A percentile compares a stretch with the other conserved stretches of the same genome.
Conservation (phyloP, 208 protist genomes). For the Leishmania tropica region DNA sequence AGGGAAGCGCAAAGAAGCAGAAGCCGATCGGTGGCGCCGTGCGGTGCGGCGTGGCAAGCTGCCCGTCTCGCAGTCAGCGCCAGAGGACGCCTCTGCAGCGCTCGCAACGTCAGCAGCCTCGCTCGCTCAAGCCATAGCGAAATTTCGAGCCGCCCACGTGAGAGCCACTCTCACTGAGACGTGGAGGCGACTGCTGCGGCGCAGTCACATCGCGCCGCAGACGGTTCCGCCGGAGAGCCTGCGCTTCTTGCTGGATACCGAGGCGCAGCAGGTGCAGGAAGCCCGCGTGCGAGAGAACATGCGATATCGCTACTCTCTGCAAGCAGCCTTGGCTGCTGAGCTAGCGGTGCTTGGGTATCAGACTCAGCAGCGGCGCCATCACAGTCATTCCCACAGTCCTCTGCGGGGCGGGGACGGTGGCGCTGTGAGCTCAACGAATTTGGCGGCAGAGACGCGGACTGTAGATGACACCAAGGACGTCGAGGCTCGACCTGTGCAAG, state of each 20-base stretch:
- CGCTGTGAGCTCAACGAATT: background rate
- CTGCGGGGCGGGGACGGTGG: background rate
- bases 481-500: slow-evolving; percentile 10
- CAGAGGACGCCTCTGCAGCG: background rate
- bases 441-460: background rate
- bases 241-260: slow-evolving; percentile 33
- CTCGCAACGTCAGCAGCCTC: slow-evolving; percentile 15
- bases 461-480: background rate
- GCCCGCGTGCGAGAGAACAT: slow-evolving; percentile 59
- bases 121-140: slow-evolving; percentile 19
- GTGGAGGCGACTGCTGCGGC: slow-evolving; percentile 33
- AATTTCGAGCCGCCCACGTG: slow-evolving; percentile 20
- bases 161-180: slow-evolving; percentile 24
- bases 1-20: background rate
- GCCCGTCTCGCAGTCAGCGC: slow-evolving; percentile 5
- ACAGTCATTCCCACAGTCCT: slow-evolving; percentile 2
- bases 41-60: slow-evolving; percentile 25
- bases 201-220: slow-evolving; percentile 20
- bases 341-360: slow-evolving; percentile 41
- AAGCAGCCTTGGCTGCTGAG: slow-evolving; percentile 69
- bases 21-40: slow-evolving; percentile 27
- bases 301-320: slow-evolving; percentile 60
- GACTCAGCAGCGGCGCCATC: slow-evolving; percentile 9
- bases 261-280: slow-evolving; percentile 43
- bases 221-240: slow-evolving; percentile 17